phyloP scores from a whole-genome alignment of 2,329 filamentous ascomycete genomes.

The Exophiala sp. region DNA sequence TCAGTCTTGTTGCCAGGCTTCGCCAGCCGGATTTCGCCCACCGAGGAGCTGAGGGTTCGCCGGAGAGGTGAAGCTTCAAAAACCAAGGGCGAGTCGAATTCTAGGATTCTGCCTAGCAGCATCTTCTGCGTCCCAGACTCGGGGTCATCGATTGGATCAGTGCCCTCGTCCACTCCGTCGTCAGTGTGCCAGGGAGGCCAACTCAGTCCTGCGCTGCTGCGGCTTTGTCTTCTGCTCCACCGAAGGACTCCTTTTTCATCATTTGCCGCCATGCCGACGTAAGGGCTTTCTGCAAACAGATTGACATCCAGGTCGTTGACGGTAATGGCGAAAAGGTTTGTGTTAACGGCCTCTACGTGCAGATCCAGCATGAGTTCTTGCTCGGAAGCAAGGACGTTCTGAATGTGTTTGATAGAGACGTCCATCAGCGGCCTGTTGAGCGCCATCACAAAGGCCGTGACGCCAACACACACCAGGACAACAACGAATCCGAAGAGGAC shows the following conservation, averaged over 20 bases:
- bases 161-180: conserved; percentile 49
- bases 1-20: conserved; percentile 85
- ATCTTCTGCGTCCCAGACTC: conserved; percentile 68
- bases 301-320: conserved; percentile 84
- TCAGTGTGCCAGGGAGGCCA: conserved; percentile 24
- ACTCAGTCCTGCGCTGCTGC: conserved; percentile 11
- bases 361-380: conserved; percentile 94
- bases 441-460: conserved; percentile 82
- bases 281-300: conserved; percentile 88
- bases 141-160: conserved; percentile 59
- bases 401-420: conserved; percentile 71
- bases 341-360: conserved; percentile 80
- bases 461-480: conserved; percentile 73
- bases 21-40: conserved; percentile 73
- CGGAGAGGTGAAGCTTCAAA: conserved; percentile 90
- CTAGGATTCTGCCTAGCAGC: conserved; percentile 79
- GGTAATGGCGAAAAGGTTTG: conserved; percentile 82
- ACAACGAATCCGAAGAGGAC: conserved; percentile 77
- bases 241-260: conserved; percentile 30
- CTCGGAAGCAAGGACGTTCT: conserved; percentile 86
- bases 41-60: conserved; percentile 62
- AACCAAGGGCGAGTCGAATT: conserved; percentile 78
- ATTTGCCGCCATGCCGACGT: conserved; percentile 54
- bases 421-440: conserved; percentile 80
- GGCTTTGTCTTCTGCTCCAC: conserved; percentile 24